Percentiles rank a stretch among this genome's conserved stretches.
Conservation (phyloP, 2,329 filamentous ascomycete genomes). For the Colletotrichum zoysiae region DNA sequence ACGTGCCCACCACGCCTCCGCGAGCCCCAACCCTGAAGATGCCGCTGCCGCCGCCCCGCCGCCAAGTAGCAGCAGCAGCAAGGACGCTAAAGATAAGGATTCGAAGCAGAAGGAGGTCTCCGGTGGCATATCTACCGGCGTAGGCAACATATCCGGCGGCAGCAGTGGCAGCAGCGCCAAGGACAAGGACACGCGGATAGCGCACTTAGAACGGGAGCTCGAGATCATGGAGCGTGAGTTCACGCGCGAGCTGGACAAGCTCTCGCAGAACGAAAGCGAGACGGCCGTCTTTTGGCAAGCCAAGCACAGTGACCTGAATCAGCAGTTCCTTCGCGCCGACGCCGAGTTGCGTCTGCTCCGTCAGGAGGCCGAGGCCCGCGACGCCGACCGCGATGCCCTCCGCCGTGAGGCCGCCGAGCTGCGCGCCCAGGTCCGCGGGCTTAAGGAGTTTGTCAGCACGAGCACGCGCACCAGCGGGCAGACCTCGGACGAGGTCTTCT, state of each 20-base stretch:
- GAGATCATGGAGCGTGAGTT: slow-evolving; percentile 66
- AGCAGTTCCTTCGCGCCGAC: slow-evolving; percentile 65
- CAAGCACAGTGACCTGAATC: slow-evolving; percentile 65
- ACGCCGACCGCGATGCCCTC: slow-evolving; percentile 62
- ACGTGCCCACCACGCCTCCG: slow-evolving; percentile 54
- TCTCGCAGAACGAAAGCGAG: slow-evolving; percentile 67
- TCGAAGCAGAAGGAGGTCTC: slow-evolving; percentile 39
- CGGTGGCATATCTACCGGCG: neutral
- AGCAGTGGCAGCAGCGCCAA: slow-evolving; percentile 44
- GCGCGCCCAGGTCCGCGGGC: slow-evolving; percentile 70
- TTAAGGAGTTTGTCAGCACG: slow-evolving; percentile 80
- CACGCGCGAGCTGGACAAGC: slow-evolving; percentile 63
- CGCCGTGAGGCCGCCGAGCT: slow-evolving; percentile 67
- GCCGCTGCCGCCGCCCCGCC: neutral
- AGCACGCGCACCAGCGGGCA: slow-evolving; percentile 73
- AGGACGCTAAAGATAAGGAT: slow-evolving; percentile 48
- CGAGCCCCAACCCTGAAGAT: slow-evolving; percentile 47
- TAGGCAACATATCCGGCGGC: neutral
- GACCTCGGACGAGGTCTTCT: slow-evolving; percentile 75
- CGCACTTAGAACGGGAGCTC: slow-evolving; percentile 65
- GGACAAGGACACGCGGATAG: slow-evolving; percentile 66
- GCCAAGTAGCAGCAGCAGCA: slow-evolving; percentile 10
- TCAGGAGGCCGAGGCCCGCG: slow-evolving; percentile 61
- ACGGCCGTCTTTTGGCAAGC: slow-evolving; percentile 69
- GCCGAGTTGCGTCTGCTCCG: slow-evolving; percentile 65